These are phyloP conservation scores for Colletotrichum liriopes DNA, from an alignment of 2,329 filamentous ascomycete genomes.

Conservation along the genomic window DNA sequence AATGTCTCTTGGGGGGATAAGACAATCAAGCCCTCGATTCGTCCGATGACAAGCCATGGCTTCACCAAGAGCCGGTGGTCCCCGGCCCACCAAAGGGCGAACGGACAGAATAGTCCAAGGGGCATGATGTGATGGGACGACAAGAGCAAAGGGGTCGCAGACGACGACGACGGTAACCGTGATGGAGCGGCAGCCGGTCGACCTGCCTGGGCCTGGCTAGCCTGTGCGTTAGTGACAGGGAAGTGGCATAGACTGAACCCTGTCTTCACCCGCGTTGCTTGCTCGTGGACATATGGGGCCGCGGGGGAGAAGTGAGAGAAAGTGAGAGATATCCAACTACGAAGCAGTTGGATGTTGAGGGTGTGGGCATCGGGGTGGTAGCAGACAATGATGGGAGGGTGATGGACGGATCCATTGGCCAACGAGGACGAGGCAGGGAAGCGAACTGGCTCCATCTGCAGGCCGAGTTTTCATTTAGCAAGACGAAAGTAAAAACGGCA, in stretches of 20 bases:
- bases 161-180: constrained; percentile 44
- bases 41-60: constrained; percentile 51
- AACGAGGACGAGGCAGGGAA: constrained; percentile 45
- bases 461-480: constrained; percentile 53
- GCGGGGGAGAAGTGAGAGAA: background rate
- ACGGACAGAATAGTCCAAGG: constrained; percentile 49
- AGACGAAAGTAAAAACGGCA: constrained; percentile 37
- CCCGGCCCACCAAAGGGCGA: constrained; percentile 57
- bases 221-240: constrained; percentile 40
- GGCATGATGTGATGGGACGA: constrained; percentile 53
- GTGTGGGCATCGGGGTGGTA: constrained; percentile 32
- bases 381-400: constrained; percentile 42
- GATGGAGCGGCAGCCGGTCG: constrained; percentile 47
- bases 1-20: constrained; percentile 57
- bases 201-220: constrained; percentile 44
- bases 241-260: constrained; percentile 36
- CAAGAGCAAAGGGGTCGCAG: constrained; percentile 46
- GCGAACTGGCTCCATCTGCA: constrained; percentile 48
- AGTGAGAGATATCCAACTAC: constrained; percentile 26
- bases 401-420: constrained; percentile 50
- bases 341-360: constrained; percentile 28
- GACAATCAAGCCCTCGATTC: constrained; percentile 60
- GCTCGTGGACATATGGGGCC: constrained; percentile 1
- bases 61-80: constrained; percentile 47
- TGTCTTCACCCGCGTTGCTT: constrained; percentile 37